A percentile compares a stretch with the other conserved stretches of the same genome.
phyloP scores from a whole-genome alignment of 257 asterid genomes.

The Ocimum tenuiflorum region DNA sequence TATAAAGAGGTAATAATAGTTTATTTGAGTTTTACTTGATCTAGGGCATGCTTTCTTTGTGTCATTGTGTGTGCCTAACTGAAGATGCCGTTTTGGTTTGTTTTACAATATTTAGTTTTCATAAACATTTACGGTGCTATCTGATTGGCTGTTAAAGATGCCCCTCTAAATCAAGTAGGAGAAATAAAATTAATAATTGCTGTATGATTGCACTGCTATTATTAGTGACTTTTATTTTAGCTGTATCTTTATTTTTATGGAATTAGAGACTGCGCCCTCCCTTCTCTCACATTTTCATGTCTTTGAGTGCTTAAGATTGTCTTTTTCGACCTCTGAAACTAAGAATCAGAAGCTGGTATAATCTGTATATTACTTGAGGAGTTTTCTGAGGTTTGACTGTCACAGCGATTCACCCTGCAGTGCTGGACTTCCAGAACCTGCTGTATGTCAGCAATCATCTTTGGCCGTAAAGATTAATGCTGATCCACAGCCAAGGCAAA shows the following conservation, averaged over 20 bases:
- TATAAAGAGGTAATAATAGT: conserved; percentile 37
- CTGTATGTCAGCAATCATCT: conserved; percentile 37
- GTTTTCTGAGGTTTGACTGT: conserved; percentile 8
- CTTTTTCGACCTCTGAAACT: background rate
- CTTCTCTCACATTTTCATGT: background rate
- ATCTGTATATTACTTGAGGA: conserved; percentile 14
- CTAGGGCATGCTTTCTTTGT: background rate
- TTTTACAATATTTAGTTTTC: background rate
- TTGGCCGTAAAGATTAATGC: conserved; percentile 36
- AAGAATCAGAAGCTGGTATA: background rate
- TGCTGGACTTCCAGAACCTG: conserved; percentile 46
- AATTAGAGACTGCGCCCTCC: background rate
- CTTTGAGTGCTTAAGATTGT: background rate
- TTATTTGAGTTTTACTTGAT: background rate
- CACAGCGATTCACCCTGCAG: conserved; percentile 38
- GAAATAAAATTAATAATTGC: background rate
- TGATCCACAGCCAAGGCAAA: conserved; percentile 44
- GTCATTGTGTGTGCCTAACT: background rate
- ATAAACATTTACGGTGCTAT: background rate
- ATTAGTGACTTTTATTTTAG: background rate
- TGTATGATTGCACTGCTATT: background rate
- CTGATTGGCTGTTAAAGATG: background rate
- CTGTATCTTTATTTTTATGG: background rate
- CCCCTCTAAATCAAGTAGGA: background rate
- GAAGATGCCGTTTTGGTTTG: background rate